Evolutionary conservation across 108 stramenopile genomes (phyloP).

Genomic region (Fragilariopsis cylindrus): DNA sequence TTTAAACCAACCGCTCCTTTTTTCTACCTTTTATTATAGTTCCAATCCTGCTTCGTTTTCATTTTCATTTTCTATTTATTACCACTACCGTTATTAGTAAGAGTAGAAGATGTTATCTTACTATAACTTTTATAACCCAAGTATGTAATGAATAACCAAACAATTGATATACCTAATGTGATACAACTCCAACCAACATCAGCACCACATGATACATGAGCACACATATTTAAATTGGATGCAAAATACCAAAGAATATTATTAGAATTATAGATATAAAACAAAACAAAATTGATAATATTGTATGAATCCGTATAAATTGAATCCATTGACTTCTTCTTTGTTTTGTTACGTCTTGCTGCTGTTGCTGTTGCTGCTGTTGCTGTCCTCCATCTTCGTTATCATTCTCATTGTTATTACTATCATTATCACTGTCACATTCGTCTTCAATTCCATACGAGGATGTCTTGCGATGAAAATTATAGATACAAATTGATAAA

Average conservation of each 20-base stretch:
- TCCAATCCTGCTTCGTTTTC: too few relatives aligned
- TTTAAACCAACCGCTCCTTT: too few relatives aligned
- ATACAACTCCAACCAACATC: constrained; percentile 6
- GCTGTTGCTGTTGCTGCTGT: neutral
- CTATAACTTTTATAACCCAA: neutral
- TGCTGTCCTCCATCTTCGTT: neutral
- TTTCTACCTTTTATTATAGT: too few relatives aligned
- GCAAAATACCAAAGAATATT: constrained; percentile 1
- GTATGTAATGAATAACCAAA: neutral
- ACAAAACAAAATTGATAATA: neutral
- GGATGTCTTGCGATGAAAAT: neutral
- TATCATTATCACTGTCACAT: neutral
- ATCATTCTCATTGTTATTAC: neutral
- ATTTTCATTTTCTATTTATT: too few relatives aligned
- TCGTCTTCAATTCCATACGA: constrained; percentile 4
- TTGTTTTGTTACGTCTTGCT: neutral
- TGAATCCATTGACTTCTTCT: neutral
- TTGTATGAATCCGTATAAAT: neutral
- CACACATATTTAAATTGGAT: constrained; percentile 2
- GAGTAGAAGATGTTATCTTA: too few relatives aligned
- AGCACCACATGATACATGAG: constrained; percentile 6
- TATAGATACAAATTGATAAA: neutral
- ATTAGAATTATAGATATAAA: neutral
- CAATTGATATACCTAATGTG: neutral
- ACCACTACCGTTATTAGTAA: too few relatives aligned